Evolutionary conservation across 75 land plant species (phyloP).

Genomic region (Sequoia sempervirens): DNA sequence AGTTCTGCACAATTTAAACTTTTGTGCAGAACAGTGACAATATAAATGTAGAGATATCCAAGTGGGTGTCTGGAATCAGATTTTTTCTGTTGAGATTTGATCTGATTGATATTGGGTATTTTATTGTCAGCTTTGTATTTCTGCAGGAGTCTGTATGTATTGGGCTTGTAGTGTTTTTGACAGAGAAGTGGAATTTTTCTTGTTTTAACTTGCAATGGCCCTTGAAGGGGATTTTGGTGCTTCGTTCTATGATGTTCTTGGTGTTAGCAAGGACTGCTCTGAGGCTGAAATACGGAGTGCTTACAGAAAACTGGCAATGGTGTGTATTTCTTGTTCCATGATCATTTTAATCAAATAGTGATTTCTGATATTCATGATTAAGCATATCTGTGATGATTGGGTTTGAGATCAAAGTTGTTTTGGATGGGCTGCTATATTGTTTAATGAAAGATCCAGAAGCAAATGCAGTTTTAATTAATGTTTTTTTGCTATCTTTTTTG

Average conservation of each 20-base stretch:
- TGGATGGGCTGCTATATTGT: not conserved
- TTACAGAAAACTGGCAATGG: slow-evolving; percentile 57
- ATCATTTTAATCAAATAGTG: not conserved
- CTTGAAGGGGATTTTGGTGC: slow-evolving; percentile 9
- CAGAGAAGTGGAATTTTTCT: not conserved
- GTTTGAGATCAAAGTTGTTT: not conserved
- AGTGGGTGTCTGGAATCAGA: no score
- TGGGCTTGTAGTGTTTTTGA: not conserved
- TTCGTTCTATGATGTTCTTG: slow-evolving; percentile 57
- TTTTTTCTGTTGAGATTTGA: not conserved
- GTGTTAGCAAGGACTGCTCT: slow-evolving; percentile 44
- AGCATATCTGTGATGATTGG: not conserved
- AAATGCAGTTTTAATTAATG: not conserved
- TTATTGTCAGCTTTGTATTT: not conserved
- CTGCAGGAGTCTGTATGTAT: not conserved
- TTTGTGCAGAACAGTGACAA: not conserved
- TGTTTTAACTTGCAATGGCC: not conserved
- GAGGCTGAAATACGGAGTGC: slow-evolving; percentile 48
- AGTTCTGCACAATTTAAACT: not conserved
- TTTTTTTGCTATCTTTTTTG: no score
- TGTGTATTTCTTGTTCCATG: slow-evolving; percentile 1
- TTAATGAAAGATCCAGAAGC: not conserved
- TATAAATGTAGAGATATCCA: no score
- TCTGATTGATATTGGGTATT: not conserved
- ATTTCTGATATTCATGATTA: not conserved